Percentiles rank a stretch among this genome's conserved stretches.
These are phyloP conservation scores for Dictyostelium purpureum DNA, from an alignment of 78 protist species.

Conservation along the genomic window DNA sequence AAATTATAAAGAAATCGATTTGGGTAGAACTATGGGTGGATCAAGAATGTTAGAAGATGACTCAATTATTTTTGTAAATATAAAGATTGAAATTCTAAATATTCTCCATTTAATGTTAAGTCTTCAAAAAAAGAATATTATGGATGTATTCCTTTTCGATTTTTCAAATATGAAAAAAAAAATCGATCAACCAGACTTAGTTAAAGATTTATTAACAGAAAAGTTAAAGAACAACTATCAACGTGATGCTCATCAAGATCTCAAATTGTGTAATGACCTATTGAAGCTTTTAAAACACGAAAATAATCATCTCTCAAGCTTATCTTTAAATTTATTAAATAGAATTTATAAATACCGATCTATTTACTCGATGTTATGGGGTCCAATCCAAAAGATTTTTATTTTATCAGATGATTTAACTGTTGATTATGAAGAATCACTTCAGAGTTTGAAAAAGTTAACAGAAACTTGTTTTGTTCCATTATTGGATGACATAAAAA, in stretches of 20 bases:
- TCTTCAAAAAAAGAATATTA: constrained; percentile 48
- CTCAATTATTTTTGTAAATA: constrained; percentile 19
- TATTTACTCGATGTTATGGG: constrained; percentile 14
- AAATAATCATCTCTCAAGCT: constrained; percentile 30
- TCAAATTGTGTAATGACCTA: background rate
- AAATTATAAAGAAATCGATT: background rate
- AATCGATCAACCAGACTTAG: background rate
- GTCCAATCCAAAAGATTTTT: constrained; percentile 33
- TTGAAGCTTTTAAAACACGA: constrained; percentile 49
- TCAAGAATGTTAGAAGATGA: constrained; percentile 63
- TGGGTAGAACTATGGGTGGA: constrained; percentile 70
- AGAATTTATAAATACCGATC: constrained; percentile 54
- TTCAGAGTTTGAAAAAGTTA: constrained; percentile 12
- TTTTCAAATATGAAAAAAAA: background rate
- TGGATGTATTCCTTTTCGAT: constrained; percentile 44
- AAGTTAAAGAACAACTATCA: background rate
- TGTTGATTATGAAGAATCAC: constrained; percentile 18
- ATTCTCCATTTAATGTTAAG: constrained; percentile 59
- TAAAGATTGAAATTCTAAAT: constrained; percentile 49
- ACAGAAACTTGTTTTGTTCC: constrained; percentile 51
- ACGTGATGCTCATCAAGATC: background rate
- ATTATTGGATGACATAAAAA: constrained; percentile 13
- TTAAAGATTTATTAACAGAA: background rate
- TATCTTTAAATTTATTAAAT: constrained; percentile 1
- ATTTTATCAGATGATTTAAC: background rate